Base-by-base conservation (phyloP, 495 filamentous ascomycete species). In the Acidiella bohemica region DNA sequence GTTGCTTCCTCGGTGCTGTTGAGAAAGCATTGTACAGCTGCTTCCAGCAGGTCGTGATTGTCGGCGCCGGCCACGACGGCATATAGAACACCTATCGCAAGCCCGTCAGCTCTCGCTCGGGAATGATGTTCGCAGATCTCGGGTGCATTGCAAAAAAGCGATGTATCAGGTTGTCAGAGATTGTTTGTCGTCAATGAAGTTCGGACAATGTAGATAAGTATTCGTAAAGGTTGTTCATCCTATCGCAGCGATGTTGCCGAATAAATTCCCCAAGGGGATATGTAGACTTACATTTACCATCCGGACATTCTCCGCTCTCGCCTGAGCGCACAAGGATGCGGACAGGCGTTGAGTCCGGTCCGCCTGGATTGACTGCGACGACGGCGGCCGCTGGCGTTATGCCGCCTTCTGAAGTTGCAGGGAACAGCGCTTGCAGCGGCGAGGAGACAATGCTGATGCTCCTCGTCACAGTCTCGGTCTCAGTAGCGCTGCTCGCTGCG, bases 201-300 rank as follows among this genome's bases (percentile, higher is more conserved):
- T 51, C 48, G 21, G 86, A 78, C 82, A 93, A 93, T 93, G 86
- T 95, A 95, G 86, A 90, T 94, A 95, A 94, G 84, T 88, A 79
- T 85, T 87, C 76, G 66, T 41, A 64, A 52, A 49, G 58, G 55
- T 68, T 38, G 67, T 65, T 79, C 75, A 85, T 93, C 86, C 87
- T 85, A 63, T 69, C 70, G 62, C 64, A 59, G 61, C 46, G 46
- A 44, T 46, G 53, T 44, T 42, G 25, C 43, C 44, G 32, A 18
- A 44, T 29, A n/a, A n/a, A n/a, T n/a, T n/a, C n/a, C n/a, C n/a
- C n/a, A 41, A 44, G 43, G 22, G 12, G 26, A 50, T 58, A 27
- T 9, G 24, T 11, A n/a, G 26, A 76, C 86, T 84, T 73, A 95
- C 87, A 75, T 75, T 95, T 84, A 60, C 76, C 73, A 42, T 56